A percentile compares a stretch with the other conserved stretches of the same genome.
Conservation (phyloP, 129 eudicot species). For the sunflower (Helianthus annuus) region DNA sequence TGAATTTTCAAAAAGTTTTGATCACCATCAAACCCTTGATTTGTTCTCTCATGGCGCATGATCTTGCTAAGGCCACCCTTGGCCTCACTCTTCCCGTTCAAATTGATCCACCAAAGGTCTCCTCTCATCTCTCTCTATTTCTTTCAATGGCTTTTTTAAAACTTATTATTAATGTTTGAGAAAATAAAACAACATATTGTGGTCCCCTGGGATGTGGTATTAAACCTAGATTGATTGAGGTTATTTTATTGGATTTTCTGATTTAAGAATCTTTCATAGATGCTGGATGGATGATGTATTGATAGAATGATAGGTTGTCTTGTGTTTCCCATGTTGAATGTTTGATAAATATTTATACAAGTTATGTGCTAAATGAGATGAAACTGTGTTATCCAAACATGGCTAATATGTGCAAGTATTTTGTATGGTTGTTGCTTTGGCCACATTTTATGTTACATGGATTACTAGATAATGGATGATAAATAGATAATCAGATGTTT, state of each 20-base stretch:
- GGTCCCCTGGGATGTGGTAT: not conserved
- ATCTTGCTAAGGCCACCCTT: slow-evolving; percentile 68
- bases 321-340: not conserved
- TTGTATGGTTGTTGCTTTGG: too few species aligned
- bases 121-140: not conserved
- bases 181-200: too few species aligned
- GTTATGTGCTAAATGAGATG: slow-evolving; percentile 7
- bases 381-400: not conserved
- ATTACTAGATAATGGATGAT: too few species aligned
- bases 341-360: not conserved
- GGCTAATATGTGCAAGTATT: too few species aligned
- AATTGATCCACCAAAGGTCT: slow-evolving; percentile 62
- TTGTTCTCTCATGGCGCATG: slow-evolving; percentile 51
- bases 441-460: too few species aligned
- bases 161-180: not conserved
- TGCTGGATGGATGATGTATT: not conserved
- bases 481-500: not conserved
- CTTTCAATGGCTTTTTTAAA: not conserved
- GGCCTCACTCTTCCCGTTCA: slow-evolving; percentile 88
- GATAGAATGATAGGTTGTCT: not conserved
- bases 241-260: not conserved
- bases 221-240: slow-evolving; percentile 9
- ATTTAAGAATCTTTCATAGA: not conserved
- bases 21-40: not conserved
- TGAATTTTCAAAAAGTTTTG: slow-evolving; percentile 39